These are phyloP conservation scores for Torulaspora gathmanii DNA, from an alignment of 805 yeast species.

Conservation along the genomic window DNA sequence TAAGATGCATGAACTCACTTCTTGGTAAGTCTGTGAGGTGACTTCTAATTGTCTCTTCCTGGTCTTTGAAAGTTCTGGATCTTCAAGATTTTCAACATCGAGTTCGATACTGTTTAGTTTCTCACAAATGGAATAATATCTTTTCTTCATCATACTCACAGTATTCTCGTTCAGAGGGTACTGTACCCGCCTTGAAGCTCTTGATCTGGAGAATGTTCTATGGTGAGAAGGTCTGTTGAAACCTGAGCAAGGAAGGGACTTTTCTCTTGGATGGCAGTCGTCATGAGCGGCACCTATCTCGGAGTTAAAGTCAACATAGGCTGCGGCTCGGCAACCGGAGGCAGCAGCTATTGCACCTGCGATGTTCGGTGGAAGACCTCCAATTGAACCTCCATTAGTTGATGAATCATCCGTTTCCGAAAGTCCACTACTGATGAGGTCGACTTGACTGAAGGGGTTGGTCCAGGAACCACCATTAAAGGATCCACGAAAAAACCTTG, in stretches of 20 bases:
- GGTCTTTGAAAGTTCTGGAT: conserved; percentile 13
- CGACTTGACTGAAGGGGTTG: conserved; percentile 51
- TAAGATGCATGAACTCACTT: conserved; percentile 29
- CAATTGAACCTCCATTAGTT: conserved; percentile 1
- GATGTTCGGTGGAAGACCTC: conserved; percentile 22
- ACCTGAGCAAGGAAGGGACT: background rate
- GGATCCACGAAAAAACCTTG: conserved; percentile 59
- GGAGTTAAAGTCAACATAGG: conserved; percentile 3
- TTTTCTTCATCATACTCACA: conserved; percentile 21
- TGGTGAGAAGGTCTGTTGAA: conserved; percentile 17
- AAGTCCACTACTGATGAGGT: conserved; percentile 1
- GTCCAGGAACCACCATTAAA: conserved; percentile 80
- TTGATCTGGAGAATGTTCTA: conserved; percentile 21
- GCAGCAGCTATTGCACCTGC: conserved; percentile 25
- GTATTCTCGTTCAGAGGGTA: conserved; percentile 31
- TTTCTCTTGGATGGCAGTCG: conserved; percentile 3
- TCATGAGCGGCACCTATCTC: background rate
- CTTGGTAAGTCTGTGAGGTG: conserved; percentile 33
- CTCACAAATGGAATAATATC: conserved; percentile 23
- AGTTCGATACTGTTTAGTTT: conserved; percentile 16
- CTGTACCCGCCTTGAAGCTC: conserved; percentile 18
- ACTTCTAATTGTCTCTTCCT: conserved; percentile 22
- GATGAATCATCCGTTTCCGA: conserved; percentile 3
- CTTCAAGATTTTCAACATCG: conserved; percentile 10
- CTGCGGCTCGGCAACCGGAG: conserved; percentile 14